A percentile compares a stretch with the other conserved stretches of the same genome.
phyloP scores from a whole-genome alignment of 2,329 filamentous ascomycete species.

The Lachnum nothofagi region DNA sequence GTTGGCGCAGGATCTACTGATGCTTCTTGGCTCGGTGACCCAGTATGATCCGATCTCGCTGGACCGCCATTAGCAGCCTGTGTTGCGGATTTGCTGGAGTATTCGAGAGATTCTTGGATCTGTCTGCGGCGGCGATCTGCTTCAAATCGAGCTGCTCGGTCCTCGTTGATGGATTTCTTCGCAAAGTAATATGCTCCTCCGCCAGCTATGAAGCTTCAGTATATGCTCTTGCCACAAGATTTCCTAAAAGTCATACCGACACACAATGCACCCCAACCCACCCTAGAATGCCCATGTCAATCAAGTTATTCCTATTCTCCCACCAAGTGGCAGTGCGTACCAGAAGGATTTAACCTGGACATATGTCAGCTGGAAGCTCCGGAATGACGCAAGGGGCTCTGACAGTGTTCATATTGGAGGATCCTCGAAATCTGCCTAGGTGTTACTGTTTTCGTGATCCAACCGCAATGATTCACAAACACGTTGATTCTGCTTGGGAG shows the following conservation, averaged over 20 bases:
- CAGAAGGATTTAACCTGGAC: conserved; percentile 65
- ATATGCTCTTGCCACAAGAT: neutral
- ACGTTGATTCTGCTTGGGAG: too few relatives aligned
- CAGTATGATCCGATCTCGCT: conserved; percentile 52
- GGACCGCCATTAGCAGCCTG: conserved; percentile 42
- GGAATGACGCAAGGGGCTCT: conserved; percentile 23
- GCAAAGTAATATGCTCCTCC: conserved; percentile 93
- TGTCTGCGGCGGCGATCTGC: conserved; percentile 57
- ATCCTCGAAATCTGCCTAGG: neutral
- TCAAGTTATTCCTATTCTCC: conserved; percentile 7
- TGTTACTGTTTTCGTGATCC: neutral
- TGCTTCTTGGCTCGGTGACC: conserved; percentile 66
- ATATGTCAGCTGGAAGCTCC: conserved; percentile 14
- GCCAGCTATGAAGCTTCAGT: conserved; percentile 55
- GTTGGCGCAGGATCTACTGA: conserved; percentile 77
- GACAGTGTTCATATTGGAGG: conserved; percentile 51
- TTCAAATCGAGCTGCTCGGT: conserved; percentile 68
- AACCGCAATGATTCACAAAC: too few relatives aligned
- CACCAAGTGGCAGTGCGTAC: conserved; percentile 38
- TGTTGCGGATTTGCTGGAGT: conserved; percentile 33
- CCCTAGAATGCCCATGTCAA: conserved; percentile 47
- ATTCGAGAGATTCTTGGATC: conserved; percentile 50
- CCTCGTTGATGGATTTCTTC: conserved; percentile 88
- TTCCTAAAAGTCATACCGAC: conserved; percentile 54
- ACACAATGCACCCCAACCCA: conserved; percentile 88